A percentile compares a stretch with the other conserved stretches of the same genome.
Conservation (phyloP, 176 grass and related monocot species). For the Carex myosuroides region DNA sequence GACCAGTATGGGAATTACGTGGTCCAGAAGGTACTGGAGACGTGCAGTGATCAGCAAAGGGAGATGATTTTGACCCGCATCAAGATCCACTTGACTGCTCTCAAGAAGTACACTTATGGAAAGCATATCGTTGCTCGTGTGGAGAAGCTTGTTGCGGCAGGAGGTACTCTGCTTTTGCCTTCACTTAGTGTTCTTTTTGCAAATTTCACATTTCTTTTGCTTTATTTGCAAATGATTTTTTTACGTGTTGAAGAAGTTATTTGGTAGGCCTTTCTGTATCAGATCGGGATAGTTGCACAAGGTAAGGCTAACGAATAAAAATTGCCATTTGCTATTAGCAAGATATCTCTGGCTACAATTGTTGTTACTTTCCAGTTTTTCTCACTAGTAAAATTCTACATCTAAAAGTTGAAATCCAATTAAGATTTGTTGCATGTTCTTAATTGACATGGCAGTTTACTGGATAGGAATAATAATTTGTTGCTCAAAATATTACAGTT, state of each 20-base stretch:
- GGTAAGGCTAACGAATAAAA: too few species aligned
- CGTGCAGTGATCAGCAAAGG: conserved; percentile 66
- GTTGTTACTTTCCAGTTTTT: too few species aligned
- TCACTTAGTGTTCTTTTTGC: conserved; percentile 8
- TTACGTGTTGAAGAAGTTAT: not conserved
- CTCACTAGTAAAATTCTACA: too few species aligned
- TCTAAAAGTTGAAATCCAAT: too few species aligned
- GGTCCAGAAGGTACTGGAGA: conserved; percentile 86
- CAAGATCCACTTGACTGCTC: conserved; percentile 70
- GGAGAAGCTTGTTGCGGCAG: conserved; percentile 72
- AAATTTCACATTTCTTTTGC: not conserved
- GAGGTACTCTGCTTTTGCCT: conserved; percentile 34
- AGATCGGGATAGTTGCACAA: too few species aligned
- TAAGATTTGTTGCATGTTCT: too few species aligned
- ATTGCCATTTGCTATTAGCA: too few species aligned
- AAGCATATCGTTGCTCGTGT: conserved; percentile 82
- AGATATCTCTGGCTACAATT: too few species aligned
- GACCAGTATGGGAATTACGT: conserved; percentile 83
- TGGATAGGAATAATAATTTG: too few species aligned
- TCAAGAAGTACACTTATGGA: conserved; percentile 88
- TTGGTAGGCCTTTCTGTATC: not conserved
- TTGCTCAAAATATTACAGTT: too few species aligned
- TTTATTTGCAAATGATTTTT: not conserved
- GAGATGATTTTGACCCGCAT: conserved; percentile 66
- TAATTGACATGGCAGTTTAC: too few species aligned